These are phyloP conservation scores for Aspergillus mulundensis DNA, from an alignment of 495 filamentous ascomycete genomes.

Conservation along the genomic window DNA sequence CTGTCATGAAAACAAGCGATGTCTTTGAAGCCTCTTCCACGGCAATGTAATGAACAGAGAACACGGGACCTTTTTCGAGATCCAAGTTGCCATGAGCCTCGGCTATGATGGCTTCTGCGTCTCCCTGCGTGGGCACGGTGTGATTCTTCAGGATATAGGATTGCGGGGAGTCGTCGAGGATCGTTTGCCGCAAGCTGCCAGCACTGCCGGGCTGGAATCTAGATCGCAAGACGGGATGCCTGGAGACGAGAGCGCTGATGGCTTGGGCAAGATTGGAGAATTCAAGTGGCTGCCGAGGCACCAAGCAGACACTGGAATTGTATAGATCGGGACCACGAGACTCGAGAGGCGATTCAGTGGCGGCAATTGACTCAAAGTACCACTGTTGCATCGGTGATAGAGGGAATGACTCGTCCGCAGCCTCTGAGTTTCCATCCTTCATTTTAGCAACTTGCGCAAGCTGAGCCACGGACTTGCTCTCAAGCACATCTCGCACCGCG, in stretches of 20 bases:
- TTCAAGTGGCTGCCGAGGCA: not conserved
- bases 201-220: constrained; percentile 4
- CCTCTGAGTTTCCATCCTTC: not conserved
- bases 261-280: not conserved
- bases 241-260: not conserved
- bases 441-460: not conserved
- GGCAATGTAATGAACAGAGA: not conserved
- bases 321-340: not conserved
- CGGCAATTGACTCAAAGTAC: not conserved
- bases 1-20: constrained; percentile 6
- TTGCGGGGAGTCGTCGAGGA: not conserved
- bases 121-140: not conserved
- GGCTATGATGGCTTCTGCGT: not conserved
- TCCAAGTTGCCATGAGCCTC: not conserved
- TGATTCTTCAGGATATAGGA: not conserved
- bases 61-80: constrained; percentile 10
- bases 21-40: not conserved
- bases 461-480: constrained; percentile 8
- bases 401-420: not conserved
- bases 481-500: constrained; percentile 29
- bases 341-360: not conserved
- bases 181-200: not conserved
- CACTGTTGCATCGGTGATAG: constrained; percentile 9
- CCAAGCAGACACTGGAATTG: not conserved
- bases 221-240: constrained; percentile 3